Percentiles rank a stretch among this genome's conserved stretches.
Evolutionary conservation across 2,329 filamentous ascomycete genomes (phyloP).

Genomic region (Aspergillus sp.): DNA sequence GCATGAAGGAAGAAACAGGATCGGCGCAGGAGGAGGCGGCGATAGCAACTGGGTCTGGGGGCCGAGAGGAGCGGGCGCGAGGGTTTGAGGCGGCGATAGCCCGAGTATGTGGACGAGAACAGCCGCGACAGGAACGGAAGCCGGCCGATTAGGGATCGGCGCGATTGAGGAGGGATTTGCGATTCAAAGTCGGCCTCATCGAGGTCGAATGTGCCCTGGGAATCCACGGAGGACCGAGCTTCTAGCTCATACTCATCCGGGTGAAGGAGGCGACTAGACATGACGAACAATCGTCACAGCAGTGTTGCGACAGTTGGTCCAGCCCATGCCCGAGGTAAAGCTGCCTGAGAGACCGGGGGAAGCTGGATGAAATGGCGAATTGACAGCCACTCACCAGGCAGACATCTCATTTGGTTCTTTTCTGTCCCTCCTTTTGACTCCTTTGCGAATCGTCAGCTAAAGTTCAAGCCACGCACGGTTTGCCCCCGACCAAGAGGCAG

Average conservation of each 20-base stretch:
- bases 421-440: background rate
- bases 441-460: background rate
- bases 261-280: conserved; percentile 39
- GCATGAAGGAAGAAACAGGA: conserved; percentile 30
- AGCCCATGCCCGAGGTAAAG: conserved; percentile 16
- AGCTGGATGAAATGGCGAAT: background rate
- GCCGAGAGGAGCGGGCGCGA: conserved; percentile 24
- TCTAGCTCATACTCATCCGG: conserved; percentile 44
- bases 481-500: background rate
- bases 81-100: conserved; percentile 31
- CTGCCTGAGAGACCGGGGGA: conserved; percentile 2
- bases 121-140: conserved; percentile 28
- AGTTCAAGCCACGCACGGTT: background rate
- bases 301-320: conserved; percentile 7
- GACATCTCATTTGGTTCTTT: background rate
- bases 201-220: conserved; percentile 40
- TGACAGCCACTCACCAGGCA: background rate
- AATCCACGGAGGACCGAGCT: conserved; percentile 39
- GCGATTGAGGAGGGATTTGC: conserved; percentile 28
- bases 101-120: conserved; percentile 25
- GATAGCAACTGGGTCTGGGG: conserved; percentile 24
- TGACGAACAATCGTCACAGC: conserved; percentile 20
- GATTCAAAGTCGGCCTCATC: conserved; percentile 44
- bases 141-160: conserved; percentile 18
- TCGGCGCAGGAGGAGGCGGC: conserved; percentile 30